Percentiles rank a stretch among this genome's conserved stretches.
Evolutionary conservation across 306 rosid genomes (phyloP).

Genomic region (Amphicarpaea edgeworthii): DNA sequence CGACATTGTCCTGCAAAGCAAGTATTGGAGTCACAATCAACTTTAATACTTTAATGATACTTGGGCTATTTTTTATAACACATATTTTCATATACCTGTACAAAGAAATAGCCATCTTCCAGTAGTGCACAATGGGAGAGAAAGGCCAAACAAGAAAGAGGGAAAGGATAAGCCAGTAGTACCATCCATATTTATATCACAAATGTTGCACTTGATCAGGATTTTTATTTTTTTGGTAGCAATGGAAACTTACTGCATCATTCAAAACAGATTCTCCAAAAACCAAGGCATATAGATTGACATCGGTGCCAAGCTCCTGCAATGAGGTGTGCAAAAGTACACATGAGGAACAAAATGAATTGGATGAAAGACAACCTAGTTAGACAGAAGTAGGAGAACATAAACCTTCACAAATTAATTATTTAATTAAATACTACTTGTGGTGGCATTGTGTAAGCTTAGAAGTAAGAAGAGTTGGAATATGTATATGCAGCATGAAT

Average conservation of each 20-base stretch:
- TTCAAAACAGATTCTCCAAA: conserved; percentile 90
- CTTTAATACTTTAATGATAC: conserved; percentile 8
- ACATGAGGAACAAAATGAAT: background rate
- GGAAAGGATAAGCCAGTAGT: conserved; percentile 23
- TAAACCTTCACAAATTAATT: background rate
- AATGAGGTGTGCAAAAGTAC: conserved; percentile 18
- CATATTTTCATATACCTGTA: conserved; percentile 63
- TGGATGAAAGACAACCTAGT: background rate
- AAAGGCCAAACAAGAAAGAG: conserved; percentile 1
- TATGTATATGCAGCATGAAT: too few relatives aligned
- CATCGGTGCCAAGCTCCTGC: conserved; percentile 85
- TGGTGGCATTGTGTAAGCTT: background rate
- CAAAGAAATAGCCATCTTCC: conserved; percentile 86
- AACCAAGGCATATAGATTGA: conserved; percentile 82
- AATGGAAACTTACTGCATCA: conserved; percentile 67
- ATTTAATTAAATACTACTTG: too few relatives aligned
- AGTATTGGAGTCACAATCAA: conserved; percentile 38
- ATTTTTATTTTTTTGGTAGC: background rate
- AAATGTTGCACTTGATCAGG: conserved; percentile 10
- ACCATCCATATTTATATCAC: conserved; percentile 32
- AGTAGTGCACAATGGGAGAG: conserved; percentile 22
- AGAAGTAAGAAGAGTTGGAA: too few relatives aligned
- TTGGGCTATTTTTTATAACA: conserved; percentile 18
- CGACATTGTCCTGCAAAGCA: conserved; percentile 73
- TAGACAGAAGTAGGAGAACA: background rate